Evolutionary conservation across 1,284 basidiomycete genomes (phyloP).

Genomic region (Trametes versicolor): DNA sequence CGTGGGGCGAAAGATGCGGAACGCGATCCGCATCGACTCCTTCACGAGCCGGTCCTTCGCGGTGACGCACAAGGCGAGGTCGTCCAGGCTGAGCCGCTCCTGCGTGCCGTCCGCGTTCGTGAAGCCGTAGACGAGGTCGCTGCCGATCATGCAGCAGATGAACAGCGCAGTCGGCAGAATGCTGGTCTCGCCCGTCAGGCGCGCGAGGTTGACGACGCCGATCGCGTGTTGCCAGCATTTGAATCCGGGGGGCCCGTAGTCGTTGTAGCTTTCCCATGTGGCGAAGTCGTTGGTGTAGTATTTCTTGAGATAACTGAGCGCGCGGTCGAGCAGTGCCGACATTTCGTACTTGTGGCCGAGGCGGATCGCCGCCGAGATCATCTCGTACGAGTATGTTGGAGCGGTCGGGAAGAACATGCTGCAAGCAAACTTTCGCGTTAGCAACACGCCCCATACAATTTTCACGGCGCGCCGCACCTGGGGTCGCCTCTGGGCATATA

Average conservation of each 20-base stretch:
- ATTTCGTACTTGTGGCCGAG: not conserved
- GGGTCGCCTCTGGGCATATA: not conserved
- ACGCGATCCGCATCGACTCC: not conserved
- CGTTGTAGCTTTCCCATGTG: not conserved
- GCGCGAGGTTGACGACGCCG: conserved; percentile 1
- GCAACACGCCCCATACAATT: too few relatives aligned
- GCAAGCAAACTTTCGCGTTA: not conserved
- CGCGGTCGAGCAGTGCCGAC: not conserved
- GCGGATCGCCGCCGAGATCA: not conserved
- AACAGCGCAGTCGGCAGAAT: not conserved
- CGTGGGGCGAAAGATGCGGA: not conserved
- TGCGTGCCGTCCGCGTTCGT: not conserved
- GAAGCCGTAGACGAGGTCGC: too few relatives aligned
- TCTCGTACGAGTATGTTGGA: not conserved
- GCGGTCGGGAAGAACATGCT: not conserved
- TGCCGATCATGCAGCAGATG: not conserved
- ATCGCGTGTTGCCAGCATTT: not conserved
- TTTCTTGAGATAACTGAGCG: not conserved
- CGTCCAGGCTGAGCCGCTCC: not conserved
- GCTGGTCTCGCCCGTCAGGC: not conserved
- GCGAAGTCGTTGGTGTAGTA: not conserved
- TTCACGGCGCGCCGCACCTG: not conserved
- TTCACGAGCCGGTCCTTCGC: not conserved
- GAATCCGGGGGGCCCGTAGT: not conserved
- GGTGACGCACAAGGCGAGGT: not conserved